Evolutionary conservation across 2,329 filamentous ascomycete genomes (phyloP).

Genomic region (Penicillium verrucosum): DNA sequence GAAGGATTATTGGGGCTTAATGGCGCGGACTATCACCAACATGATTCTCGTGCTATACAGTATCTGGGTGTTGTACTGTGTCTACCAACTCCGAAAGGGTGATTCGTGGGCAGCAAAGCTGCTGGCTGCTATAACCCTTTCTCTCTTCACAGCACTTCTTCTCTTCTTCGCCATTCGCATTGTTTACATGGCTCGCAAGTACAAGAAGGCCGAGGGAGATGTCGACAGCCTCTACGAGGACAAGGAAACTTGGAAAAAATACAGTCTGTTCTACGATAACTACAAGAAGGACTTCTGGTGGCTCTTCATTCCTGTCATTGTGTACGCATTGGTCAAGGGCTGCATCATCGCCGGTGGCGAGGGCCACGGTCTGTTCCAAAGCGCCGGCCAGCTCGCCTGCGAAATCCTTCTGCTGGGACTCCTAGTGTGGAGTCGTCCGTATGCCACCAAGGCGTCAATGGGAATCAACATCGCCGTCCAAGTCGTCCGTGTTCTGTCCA

Average conservation of each 20-base stretch:
- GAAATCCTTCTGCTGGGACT: slow-evolving; percentile 76
- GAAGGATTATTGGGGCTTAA: slow-evolving; percentile 92
- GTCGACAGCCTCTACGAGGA: slow-evolving; percentile 73
- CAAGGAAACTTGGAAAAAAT: slow-evolving; percentile 88
- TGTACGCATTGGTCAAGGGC: slow-evolving; percentile 89
- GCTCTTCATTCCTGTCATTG: slow-evolving; percentile 84
- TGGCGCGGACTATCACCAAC: slow-evolving; percentile 83
- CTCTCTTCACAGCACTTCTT: slow-evolving; percentile 75
- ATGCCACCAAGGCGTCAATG: slow-evolving; percentile 80
- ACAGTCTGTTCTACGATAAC: slow-evolving; percentile 94
- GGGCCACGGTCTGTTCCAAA: slow-evolving; percentile 79
- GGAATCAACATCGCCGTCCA: slow-evolving; percentile 93
- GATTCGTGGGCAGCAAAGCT: slow-evolving; percentile 91
- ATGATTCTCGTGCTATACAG: slow-evolving; percentile 90
- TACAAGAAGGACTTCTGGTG: slow-evolving; percentile 97
- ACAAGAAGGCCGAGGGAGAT: slow-evolving; percentile 74
- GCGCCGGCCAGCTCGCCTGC: slow-evolving; percentile 72
- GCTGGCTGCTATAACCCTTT: slow-evolving; percentile 77
- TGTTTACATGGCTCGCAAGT: slow-evolving; percentile 68
- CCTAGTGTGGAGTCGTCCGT: slow-evolving; percentile 81
- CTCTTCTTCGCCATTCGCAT: slow-evolving; percentile 82
- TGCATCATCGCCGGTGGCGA: slow-evolving; percentile 80
- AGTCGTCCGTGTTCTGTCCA: slow-evolving; percentile 80
- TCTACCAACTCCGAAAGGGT: slow-evolving; percentile 90
- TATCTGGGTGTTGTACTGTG: slow-evolving; percentile 91